Evolutionary conservation across 1,139 yeast genomes (phyloP), one percentile per base, ranked within the genome.

Genomic region (Taphrina populina): DNA sequence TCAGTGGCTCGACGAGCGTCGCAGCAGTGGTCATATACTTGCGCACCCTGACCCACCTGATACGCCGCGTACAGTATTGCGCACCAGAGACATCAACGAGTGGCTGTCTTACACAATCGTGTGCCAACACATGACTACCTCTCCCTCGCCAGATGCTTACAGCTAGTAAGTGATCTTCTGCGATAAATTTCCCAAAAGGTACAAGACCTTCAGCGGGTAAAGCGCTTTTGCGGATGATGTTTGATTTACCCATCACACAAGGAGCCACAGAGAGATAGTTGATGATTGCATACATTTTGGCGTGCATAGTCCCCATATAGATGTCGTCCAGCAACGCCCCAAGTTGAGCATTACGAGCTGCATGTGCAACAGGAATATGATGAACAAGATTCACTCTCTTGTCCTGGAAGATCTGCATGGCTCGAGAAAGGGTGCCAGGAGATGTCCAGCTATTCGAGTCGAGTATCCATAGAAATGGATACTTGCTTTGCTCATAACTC

Each of bases 81-180:
- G 58, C 51, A n/a, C 70, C 52, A 1, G 66, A 71, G 52, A 76
- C 75, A 2, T 80, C 82, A 51, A 76, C 76, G 36, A 86, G 71
- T 0, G 96, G 96, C 66, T 88, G 96, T 7, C 86, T 72, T 2
- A 83, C 95, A 39, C 81, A 77, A 64, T 88, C 95, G 1, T 85
- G 80, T 0, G 92, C 82, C 74, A 88, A 73, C 0, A 84, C 88
- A 0, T 95, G 86, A 59, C 92, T 74, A 4, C 87, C 88, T 4
- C 44, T 35, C 26, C 86, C 82, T 20, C 62, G 62, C 95, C 95
- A 88, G 15, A 88, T 67, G 0, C 90, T 86, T 55, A 85, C 86
- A 7, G 88, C 95, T 62, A 88, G 87, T 95, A 88, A 85, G 67
- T 88, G 88, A 69, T 88, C 96, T 66, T 88, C 96, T 2, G 95